Conservation (phyloP, 352 stramenopile genomes). For the Pythium oligandrum region DNA sequence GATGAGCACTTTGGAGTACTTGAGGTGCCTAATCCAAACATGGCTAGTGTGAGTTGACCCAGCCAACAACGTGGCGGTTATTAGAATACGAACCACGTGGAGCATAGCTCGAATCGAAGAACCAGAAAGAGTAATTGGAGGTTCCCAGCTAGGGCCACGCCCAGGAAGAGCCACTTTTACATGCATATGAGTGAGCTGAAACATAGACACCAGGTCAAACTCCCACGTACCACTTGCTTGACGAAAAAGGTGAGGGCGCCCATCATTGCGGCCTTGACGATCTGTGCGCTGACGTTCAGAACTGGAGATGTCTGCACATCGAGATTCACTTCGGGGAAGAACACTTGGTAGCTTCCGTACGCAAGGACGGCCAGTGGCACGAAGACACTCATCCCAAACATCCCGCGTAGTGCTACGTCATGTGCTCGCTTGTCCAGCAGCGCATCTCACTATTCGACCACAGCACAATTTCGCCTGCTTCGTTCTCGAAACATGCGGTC, state of each 20-base stretch:
- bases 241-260: conserved; percentile 31
- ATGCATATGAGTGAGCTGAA: background rate
- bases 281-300: conserved; percentile 31
- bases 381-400: conserved; percentile 37
- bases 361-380: conserved; percentile 29
- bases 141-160: conserved; percentile 24
- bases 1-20: conserved; percentile 33
- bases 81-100: conserved; percentile 21
- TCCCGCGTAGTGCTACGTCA: conserved; percentile 23
- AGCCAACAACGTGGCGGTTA: too few relatives aligned
- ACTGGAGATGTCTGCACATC: conserved; percentile 31
- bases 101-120: conserved; percentile 25
- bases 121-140: conserved; percentile 26
- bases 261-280: conserved; percentile 34
- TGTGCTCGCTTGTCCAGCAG: conserved; percentile 23
- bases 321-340: conserved; percentile 34
- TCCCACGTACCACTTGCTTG: conserved; percentile 23
- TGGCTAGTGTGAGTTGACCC: background rate
- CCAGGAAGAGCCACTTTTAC: conserved; percentile 22
- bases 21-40: conserved; percentile 21
- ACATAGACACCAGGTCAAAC: background rate
- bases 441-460: conserved; percentile 22
- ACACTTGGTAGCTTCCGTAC: conserved; percentile 34
- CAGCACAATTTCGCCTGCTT: conserved; percentile 13
- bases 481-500: conserved; percentile 16